phyloP scores from a whole-genome alignment of 148 eudicot species.

The Chenopodium quinoa region DNA sequence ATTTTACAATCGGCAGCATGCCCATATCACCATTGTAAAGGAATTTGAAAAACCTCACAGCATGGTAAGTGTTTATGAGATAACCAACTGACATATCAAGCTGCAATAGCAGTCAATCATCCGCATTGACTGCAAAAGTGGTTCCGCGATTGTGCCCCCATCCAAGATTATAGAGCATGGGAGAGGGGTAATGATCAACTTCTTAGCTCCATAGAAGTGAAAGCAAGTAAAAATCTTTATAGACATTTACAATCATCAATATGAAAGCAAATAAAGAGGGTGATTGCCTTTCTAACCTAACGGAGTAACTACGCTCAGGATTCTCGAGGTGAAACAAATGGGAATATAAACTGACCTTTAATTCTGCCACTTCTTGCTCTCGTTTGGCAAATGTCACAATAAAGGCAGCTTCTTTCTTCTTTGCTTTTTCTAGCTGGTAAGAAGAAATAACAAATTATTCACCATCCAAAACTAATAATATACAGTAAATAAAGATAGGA shows the following conservation, averaged over 20 bases:
- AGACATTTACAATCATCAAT: not conserved
- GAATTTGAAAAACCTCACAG: too few relatives aligned
- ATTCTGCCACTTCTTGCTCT: slow-evolving; percentile 96
- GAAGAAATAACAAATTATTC: slow-evolving; percentile 10
- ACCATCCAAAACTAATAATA: not conserved
- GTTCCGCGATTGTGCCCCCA: too few relatives aligned
- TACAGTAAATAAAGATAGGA: not conserved
- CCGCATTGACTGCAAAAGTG: too few relatives aligned
- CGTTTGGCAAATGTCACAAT: slow-evolving; percentile 95
- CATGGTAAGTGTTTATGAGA: too few relatives aligned
- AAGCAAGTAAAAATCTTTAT: not conserved
- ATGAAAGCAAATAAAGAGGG: not conserved
- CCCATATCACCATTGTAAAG: too few relatives aligned
- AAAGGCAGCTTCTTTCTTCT: slow-evolving; percentile 97
- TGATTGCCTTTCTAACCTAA: not conserved
- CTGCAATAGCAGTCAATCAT: too few relatives aligned
- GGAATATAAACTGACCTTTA: slow-evolving; percentile 55
- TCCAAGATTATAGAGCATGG: too few relatives aligned
- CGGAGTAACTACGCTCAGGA: not conserved
- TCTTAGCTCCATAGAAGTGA: not conserved
- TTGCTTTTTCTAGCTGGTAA: slow-evolving; percentile 85
- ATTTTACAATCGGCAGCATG: not conserved
- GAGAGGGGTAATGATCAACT: not conserved
- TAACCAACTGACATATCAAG: too few relatives aligned
- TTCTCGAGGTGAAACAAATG: not conserved